These are phyloP conservation scores for Pseudopyrenochaeta lycopersici DNA, from an alignment of 2,329 filamentous ascomycete species.

Conservation along the genomic window DNA sequence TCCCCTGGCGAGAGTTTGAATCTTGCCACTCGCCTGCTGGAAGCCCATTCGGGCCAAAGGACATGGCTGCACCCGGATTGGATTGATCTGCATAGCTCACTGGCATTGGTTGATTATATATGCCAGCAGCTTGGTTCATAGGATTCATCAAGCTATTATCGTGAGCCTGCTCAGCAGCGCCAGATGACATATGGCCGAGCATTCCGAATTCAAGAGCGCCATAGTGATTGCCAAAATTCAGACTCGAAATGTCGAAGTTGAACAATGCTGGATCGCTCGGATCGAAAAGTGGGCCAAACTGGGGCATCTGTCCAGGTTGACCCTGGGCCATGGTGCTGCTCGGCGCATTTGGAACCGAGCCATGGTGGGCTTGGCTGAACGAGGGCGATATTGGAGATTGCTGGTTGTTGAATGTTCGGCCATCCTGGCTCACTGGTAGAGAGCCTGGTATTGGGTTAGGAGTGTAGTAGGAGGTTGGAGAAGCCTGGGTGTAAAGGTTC, in stretches of 20 bases:
- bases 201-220: constrained; percentile 96
- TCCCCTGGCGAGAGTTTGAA: constrained; percentile 53
- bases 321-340: constrained; percentile 50
- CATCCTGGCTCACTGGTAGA: constrained; percentile 56
- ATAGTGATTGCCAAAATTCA: constrained; percentile 97
- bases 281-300: constrained; percentile 76
- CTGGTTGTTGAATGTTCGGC: constrained; percentile 67
- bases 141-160: constrained; percentile 59
- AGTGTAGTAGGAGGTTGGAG: constrained; percentile 52
- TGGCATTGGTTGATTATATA: constrained; percentile 53
- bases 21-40: constrained; percentile 49
- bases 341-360: constrained; percentile 59
- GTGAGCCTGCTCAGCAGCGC: constrained; percentile 79
- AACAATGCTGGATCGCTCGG: constrained; percentile 91
- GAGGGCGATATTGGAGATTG: constrained; percentile 80
- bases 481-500: constrained; percentile 55
- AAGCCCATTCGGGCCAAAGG: constrained; percentile 37
- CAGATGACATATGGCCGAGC: constrained; percentile 95
- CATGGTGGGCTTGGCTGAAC: constrained; percentile 66
- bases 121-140: constrained; percentile 41
- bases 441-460: constrained; percentile 48
- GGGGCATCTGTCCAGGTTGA: constrained; percentile 49
- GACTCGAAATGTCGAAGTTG: constrained; percentile 93
- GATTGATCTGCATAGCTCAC: constrained; percentile 34
- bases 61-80: constrained; percentile 39